Percentiles rank a stretch among this genome's conserved stretches.
Evolutionary conservation across 805 yeast genomes (phyloP).

Genomic region (Candida silvatica): DNA sequence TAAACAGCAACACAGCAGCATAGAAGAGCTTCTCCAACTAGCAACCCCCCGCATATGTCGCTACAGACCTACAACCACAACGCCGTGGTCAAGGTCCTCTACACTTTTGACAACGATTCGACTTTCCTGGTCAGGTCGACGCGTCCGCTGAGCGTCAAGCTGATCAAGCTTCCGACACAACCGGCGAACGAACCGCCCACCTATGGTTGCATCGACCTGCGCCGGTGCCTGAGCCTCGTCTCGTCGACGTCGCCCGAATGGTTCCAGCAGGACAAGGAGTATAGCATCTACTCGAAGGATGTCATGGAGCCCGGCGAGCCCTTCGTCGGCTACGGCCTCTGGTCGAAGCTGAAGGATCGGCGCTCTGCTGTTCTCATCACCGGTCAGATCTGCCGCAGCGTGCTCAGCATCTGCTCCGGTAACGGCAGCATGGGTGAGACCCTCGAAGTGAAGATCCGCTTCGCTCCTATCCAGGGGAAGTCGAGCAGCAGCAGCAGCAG

Average conservation of each 20-base stretch:
- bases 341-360: constrained; percentile 23
- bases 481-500: no score
- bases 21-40: background rate
- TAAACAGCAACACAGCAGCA: no score
- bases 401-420: constrained; percentile 36
- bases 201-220: constrained; percentile 33
- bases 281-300: constrained; percentile 39
- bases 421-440: constrained; percentile 31
- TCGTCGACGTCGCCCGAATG: constrained; percentile 39
- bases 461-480: constrained; percentile 27
- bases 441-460: constrained; percentile 46
- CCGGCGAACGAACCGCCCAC: constrained; percentile 32
- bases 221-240: constrained; percentile 35
- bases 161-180: constrained; percentile 34
- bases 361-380: constrained; percentile 34
- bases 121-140: constrained; percentile 34
- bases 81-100: constrained; percentile 28
- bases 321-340: constrained; percentile 36
- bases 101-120: constrained; percentile 33
- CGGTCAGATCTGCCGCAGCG: constrained; percentile 49
- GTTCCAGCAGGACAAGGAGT: constrained; percentile 31
- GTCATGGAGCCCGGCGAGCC: constrained; percentile 45
- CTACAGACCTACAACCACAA: constrained; percentile 16
- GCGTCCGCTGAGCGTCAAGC: constrained; percentile 27
- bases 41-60: background rate